These are phyloP conservation scores for Coemansia sp. DNA, from an alignment of 192 early-diverging fungal genomes.

Conservation along the genomic window DNA sequence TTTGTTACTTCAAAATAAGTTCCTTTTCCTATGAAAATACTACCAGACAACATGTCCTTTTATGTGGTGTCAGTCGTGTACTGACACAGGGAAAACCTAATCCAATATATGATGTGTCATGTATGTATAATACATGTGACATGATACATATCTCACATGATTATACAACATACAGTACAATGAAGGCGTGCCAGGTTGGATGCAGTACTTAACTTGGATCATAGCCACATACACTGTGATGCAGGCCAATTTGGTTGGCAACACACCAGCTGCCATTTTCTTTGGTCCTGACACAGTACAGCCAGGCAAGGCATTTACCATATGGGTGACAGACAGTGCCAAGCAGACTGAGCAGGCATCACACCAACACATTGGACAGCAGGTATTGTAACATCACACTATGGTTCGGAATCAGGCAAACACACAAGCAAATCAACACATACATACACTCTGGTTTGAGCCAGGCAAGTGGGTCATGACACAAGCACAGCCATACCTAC, in stretches of 20 bases:
- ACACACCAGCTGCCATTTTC: not conserved
- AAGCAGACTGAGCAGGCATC: not conserved
- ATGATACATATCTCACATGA: too few species aligned
- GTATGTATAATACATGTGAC: too few species aligned
- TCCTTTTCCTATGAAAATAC: too few species aligned
- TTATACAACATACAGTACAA: too few species aligned
- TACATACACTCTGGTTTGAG: slow-evolving; percentile 1
- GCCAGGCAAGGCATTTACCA: not conserved
- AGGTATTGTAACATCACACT: not conserved
- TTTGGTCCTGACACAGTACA: not conserved
- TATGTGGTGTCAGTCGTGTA: too few species aligned
- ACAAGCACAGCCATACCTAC: not conserved
- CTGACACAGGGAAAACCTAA: too few species aligned
- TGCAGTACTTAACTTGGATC: slow-evolving; percentile 14
- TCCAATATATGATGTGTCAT: too few species aligned
- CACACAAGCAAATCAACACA: not conserved
- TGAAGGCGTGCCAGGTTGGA: slow-evolving; percentile 12
- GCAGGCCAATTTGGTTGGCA: not conserved
- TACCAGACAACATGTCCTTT: too few species aligned
- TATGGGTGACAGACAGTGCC: not conserved
- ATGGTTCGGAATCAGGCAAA: slow-evolving; percentile 7
- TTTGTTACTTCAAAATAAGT: too few species aligned
- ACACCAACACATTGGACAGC: not conserved
- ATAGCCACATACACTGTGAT: slow-evolving; percentile 16
- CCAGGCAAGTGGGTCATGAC: slow-evolving; percentile 14